These are phyloP conservation scores for Linderina pennispora DNA, from an alignment of 192 early-diverging fungal genomes.

Conservation along the genomic window DNA sequence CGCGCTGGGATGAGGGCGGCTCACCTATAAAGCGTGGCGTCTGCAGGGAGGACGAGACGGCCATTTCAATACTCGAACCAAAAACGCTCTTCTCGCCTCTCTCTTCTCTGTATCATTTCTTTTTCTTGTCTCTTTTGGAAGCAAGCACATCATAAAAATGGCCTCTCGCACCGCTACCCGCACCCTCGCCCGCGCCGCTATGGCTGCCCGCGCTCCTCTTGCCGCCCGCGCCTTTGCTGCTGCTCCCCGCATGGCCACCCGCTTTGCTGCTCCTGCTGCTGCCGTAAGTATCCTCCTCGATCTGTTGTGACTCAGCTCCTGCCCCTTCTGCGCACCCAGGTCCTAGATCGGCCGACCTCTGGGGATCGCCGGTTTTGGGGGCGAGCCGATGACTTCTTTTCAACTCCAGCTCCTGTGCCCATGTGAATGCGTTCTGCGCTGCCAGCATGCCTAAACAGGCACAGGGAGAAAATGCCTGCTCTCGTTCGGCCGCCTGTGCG, in stretches of 20 bases:
- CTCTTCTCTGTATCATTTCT: no score
- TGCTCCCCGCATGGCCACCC: conserved; percentile 44
- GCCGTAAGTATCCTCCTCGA: conserved; percentile 17
- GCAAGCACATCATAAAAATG: conserved; percentile 23
- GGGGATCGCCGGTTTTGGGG: background rate
- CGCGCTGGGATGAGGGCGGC: no score
- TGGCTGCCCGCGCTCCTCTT: conserved; percentile 38
- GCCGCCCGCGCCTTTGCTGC: conserved; percentile 34
- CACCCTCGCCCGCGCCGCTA: conserved; percentile 34
- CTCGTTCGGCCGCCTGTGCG: no score
- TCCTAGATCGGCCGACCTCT: background rate
- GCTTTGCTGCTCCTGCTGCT: conserved; percentile 22
- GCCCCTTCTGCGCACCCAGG: background rate
- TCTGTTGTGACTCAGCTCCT: background rate
- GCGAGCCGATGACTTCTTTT: background rate
- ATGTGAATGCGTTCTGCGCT: no score
- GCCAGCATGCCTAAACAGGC: no score
- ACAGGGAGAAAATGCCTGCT: no score
- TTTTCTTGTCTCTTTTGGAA: no score
- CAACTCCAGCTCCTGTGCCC: background rate
- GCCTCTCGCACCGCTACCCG: conserved; percentile 41
- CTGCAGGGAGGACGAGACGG: no score
- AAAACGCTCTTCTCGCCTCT: no score
- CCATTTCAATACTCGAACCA: no score
- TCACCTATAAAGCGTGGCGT: no score